Evolutionary conservation across 1,139 yeast genomes (phyloP).

Genomic region (Starmera stellimalicola): DNA sequence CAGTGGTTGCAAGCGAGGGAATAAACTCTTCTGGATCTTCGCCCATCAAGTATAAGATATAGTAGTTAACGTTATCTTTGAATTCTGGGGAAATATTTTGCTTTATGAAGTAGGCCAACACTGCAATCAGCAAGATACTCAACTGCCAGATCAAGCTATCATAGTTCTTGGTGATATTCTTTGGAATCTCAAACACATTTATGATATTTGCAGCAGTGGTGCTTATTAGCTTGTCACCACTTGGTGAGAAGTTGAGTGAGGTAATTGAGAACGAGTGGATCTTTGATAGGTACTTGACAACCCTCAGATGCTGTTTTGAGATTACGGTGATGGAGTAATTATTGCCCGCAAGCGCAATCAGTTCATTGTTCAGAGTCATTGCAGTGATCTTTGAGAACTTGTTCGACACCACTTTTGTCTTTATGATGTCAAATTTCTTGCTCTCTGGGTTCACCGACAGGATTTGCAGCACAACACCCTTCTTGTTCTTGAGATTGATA

Average conservation of each 20-base stretch:
- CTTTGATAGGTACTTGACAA: slow-evolving; percentile 41
- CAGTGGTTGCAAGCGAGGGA: background rate
- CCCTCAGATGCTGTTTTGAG: slow-evolving; percentile 40
- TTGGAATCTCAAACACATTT: slow-evolving; percentile 52
- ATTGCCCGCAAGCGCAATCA: slow-evolving; percentile 68
- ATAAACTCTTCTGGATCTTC: slow-evolving; percentile 4
- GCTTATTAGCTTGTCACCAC: slow-evolving; percentile 61
- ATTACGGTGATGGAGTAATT: slow-evolving; percentile 58
- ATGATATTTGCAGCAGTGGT: slow-evolving; percentile 78
- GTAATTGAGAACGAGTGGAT: slow-evolving; percentile 82
- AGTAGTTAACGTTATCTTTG: slow-evolving; percentile 6
- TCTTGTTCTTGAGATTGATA: slow-evolving; percentile 38
- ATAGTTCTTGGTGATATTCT: slow-evolving; percentile 34
- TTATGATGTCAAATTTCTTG: slow-evolving; percentile 22
- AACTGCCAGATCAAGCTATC: slow-evolving; percentile 21
- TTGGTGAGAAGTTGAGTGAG: slow-evolving; percentile 57
- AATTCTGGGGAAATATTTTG: slow-evolving; percentile 9
- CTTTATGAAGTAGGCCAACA: slow-evolving; percentile 4
- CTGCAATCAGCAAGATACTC: slow-evolving; percentile 4
- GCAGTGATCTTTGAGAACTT: slow-evolving; percentile 62
- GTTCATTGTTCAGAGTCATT: slow-evolving; percentile 43
- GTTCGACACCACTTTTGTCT: slow-evolving; percentile 35
- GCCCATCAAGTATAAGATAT: slow-evolving; percentile 10
- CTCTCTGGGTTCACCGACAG: slow-evolving; percentile 9
- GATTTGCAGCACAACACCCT: slow-evolving; percentile 28